Evolutionary conservation across 2,329 filamentous ascomycete genomes (phyloP).

Genomic region (Fusarium xylarioides): DNA sequence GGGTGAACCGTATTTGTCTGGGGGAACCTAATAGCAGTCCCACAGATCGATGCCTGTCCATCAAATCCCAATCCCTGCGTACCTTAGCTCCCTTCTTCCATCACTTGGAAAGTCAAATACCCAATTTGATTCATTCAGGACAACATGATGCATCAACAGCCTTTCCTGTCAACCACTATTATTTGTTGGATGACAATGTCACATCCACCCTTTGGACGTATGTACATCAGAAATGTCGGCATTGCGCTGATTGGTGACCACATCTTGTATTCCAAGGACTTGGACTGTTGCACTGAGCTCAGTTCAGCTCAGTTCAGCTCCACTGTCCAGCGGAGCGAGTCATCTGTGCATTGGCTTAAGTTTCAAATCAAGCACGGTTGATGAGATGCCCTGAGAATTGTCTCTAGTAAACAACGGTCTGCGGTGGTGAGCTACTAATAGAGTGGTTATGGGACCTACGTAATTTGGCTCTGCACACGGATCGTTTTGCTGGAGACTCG

Average conservation of each 20-base stretch:
- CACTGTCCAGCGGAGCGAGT: background rate
- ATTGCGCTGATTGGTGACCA: constrained; percentile 18
- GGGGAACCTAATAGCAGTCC: constrained; percentile 9
- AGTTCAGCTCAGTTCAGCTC: constrained; percentile 8
- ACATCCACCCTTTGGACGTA: background rate
- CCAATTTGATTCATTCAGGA: constrained; percentile 10
- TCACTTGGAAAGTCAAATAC: background rate
- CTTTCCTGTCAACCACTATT: background rate
- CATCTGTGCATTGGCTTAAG: background rate
- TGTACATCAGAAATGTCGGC: constrained; percentile 7
- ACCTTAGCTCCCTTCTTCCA: constrained; percentile 1
- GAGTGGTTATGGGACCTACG: constrained; percentile 15
- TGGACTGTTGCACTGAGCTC: constrained; percentile 7
- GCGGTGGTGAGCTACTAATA: constrained; percentile 6
- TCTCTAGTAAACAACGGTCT: background rate
- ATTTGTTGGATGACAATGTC: background rate
- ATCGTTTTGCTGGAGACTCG: background rate
- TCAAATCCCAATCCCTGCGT: constrained; percentile 15
- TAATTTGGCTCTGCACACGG: background rate
- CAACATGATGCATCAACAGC: constrained; percentile 2
- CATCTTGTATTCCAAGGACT: background rate
- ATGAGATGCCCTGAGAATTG: constrained; percentile 11
- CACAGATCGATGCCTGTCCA: constrained; percentile 14
- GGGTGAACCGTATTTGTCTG: constrained; percentile 5
- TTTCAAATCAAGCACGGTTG: constrained; percentile 26